Evolutionary conservation across 2,329 filamentous ascomycete genomes (phyloP), one percentile per base, ranked within the genome.

Genomic region (Arthrobotrys conoides): DNA sequence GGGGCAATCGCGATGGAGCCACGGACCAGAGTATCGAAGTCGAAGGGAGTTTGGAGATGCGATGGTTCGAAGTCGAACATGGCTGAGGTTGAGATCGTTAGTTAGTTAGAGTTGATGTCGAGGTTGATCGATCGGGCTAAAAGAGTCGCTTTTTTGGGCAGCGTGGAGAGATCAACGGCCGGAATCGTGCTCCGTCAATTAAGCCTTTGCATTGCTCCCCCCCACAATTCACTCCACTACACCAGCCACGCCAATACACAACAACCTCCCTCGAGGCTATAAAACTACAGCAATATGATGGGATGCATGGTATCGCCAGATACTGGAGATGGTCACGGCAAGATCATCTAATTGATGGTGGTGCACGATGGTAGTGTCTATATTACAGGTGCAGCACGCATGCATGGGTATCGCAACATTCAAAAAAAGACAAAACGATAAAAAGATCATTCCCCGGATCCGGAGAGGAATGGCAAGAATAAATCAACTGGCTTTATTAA

Each of bases 151-250:
- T 46, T 24, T 44, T 30, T 30, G 27, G n/a, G 46, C 16, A n/a
- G 41, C 16, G 41, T 30, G 27, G 9, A 8, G n/a, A 48, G 51
- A 59, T 70, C 51, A 61, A 44, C 53, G 22, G 44, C 48, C 55
- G 55, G 41, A 51, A 71, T 49, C 63, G 41, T 33, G 49, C 66
- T 63, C 51, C 30, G 41, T 9, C 33, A 36, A 27, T 49, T 55
- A 33, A 55, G 27, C 36, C 36, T 41, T 41, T 41, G 38, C 38
- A n/a, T n/a, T n/a, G n/a, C n/a, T n/a, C n/a, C n/a, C n/a, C n/a
- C 38, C 18, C 46, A 8, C 46, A 49, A 48, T 22, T 22, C 2
- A 44, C n/a, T 44, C 6, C 41, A 1, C 8, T 1, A 48, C 9
- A 48, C 5, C 44, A 2, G 1, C 18, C 41, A 18, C 41, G 36